A percentile compares a stretch with the other conserved stretches of the same genome.
phyloP scores from a whole-genome alignment of 2,329 filamentous ascomycete genomes.

The Colletotrichum zoysiae region DNA sequence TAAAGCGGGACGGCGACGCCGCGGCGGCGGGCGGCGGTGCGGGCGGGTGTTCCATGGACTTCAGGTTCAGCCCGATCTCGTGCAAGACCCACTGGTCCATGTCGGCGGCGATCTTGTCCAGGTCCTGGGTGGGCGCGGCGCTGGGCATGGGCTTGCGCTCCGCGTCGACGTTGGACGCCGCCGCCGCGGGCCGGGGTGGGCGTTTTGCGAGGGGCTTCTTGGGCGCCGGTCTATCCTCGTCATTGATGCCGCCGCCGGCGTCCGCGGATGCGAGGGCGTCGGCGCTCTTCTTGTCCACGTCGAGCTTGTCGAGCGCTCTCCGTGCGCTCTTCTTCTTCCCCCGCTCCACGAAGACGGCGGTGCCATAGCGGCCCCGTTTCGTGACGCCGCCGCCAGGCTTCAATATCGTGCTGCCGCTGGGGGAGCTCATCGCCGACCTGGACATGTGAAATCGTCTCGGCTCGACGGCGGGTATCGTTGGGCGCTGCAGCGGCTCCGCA shows the following conservation, averaged over 20 bases:
- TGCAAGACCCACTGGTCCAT: conserved; percentile 71
- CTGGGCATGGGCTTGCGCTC: conserved; percentile 44
- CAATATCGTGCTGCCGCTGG: conserved; percentile 46
- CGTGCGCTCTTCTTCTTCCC: conserved; percentile 53
- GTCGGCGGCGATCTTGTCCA: conserved; percentile 64
- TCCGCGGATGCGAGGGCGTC: background rate
- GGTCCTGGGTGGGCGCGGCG: conserved; percentile 56
- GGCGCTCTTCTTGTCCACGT: conserved; percentile 42
- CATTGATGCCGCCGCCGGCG: conserved; percentile 8
- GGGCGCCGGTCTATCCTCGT: conserved; percentile 8
- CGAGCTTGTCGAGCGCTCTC: conserved; percentile 45
- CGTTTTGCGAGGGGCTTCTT: conserved; percentile 40
- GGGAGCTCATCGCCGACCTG: conserved; percentile 55
- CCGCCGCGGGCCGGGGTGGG: conserved; percentile 6
- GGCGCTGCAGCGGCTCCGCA: conserved; percentile 31
- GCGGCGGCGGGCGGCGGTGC: conserved; percentile 31
- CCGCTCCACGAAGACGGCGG: conserved; percentile 70
- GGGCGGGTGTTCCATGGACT: conserved; percentile 58
- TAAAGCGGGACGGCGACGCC: conserved; percentile 57
- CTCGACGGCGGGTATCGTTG: conserved; percentile 47
- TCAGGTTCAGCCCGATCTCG: conserved; percentile 67
- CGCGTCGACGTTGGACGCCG: conserved; percentile 15
- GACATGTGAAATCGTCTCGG: conserved; percentile 70
- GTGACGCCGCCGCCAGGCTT: conserved; percentile 50
- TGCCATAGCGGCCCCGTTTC: conserved; percentile 57